phyloP scores from a whole-genome alignment of 129 eudicot species.

The Escallonia rubra region DNA sequence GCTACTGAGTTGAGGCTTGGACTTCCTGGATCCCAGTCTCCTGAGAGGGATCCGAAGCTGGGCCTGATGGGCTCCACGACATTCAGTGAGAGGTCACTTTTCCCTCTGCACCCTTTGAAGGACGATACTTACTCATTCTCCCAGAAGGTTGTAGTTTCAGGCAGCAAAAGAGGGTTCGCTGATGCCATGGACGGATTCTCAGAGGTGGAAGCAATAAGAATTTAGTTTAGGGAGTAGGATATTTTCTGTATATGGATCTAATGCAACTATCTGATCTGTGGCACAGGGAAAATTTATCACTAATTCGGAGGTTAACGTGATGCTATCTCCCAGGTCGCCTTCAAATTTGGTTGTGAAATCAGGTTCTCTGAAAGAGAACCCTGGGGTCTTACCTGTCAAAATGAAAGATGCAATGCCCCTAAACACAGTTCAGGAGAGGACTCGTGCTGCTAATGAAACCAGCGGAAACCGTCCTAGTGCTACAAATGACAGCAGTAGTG shows the following conservation, averaged over 20 bases:
- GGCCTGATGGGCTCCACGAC: constrained; percentile 31
- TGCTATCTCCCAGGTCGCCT: constrained; percentile 21
- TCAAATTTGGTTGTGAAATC: constrained; percentile 17
- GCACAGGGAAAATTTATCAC: constrained; percentile 34
- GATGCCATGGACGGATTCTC: constrained; percentile 55
- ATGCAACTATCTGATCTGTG: constrained; percentile 13
- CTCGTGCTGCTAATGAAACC: constrained; percentile 16
- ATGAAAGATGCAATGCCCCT: constrained; percentile 20
- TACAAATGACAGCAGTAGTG: constrained; percentile 20
- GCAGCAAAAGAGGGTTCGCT: constrained; percentile 62
- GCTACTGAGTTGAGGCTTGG: constrained; percentile 83
- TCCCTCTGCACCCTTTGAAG: constrained; percentile 60
- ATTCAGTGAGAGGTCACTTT: constrained; percentile 64
- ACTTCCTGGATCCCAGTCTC: constrained; percentile 80
- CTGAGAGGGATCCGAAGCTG: constrained; percentile 38
- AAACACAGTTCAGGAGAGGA: constrained; percentile 20
- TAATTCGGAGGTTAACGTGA: constrained; percentile 29
- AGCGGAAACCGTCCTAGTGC: constrained; percentile 22
- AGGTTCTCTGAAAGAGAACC: constrained; percentile 12
- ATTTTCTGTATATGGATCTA: constrained; percentile 20
- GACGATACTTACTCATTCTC: constrained; percentile 19
- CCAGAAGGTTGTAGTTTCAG: constrained; percentile 38
- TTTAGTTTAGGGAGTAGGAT: constrained; percentile 24
- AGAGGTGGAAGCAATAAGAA: constrained; percentile 23
- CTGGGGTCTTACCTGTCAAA: constrained; percentile 24